These are phyloP conservation scores for Penicillium pulvis DNA, from an alignment of 495 filamentous ascomycete species.

Conservation along the genomic window DNA sequence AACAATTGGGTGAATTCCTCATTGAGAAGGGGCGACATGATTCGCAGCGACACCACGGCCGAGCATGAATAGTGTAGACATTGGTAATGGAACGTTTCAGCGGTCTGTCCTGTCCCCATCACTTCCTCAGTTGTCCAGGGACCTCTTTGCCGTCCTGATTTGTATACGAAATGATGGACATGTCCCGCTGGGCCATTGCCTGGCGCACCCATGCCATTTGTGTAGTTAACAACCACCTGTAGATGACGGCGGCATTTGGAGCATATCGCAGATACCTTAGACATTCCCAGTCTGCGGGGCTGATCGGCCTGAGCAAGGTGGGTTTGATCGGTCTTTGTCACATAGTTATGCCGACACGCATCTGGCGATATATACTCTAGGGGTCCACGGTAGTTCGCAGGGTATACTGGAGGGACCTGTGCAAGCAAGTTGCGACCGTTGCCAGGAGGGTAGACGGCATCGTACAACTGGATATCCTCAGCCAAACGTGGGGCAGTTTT, in stretches of 20 bases:
- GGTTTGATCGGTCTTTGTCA: constrained; percentile 55
- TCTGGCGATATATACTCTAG: constrained; percentile 37
- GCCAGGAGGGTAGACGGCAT: constrained; percentile 50
- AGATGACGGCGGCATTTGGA: constrained; percentile 58
- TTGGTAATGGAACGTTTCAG: constrained; percentile 52
- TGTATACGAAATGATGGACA: constrained; percentile 52
- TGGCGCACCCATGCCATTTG: constrained; percentile 6
- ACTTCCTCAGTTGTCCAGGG: constrained; percentile 25
- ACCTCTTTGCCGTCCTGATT: constrained; percentile 35
- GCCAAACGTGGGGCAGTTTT: constrained; percentile 65
- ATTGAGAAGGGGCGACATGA: constrained; percentile 55
- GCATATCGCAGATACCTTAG: constrained; percentile 58
- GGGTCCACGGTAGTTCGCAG: constrained; percentile 31
- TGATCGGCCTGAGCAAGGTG: constrained; percentile 42
- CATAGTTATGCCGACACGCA: constrained; percentile 59
- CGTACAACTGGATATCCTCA: constrained; percentile 58
- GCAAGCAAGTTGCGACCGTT: constrained; percentile 57
- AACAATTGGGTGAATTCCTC: constrained; percentile 54
- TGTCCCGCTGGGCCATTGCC: constrained; percentile 27
- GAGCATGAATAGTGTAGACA: constrained; percentile 63
- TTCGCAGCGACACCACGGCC: constrained; percentile 54
- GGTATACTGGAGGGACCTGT: constrained; percentile 49
- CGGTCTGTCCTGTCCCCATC: constrained; percentile 37
- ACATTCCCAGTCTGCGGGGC: constrained; percentile 35
- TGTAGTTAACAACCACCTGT: constrained; percentile 51